These are phyloP conservation scores for Hypoxylon sp. DNA, from an alignment of 2,329 filamentous ascomycete species.

Conservation along the genomic window DNA sequence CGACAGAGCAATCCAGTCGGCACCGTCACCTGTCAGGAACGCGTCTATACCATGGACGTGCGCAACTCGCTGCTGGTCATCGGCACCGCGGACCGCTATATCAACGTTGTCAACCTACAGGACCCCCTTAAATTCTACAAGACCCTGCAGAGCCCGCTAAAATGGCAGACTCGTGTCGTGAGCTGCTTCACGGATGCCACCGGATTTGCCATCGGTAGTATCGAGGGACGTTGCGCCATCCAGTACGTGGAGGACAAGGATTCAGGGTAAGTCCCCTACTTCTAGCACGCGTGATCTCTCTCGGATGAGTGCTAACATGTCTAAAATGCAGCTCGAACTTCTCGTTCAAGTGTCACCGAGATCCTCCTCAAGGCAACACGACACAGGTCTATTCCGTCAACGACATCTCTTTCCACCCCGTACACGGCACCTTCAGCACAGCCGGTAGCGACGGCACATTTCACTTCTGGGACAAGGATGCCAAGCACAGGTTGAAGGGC, in stretches of 20 bases:
- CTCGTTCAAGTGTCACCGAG: conserved; percentile 98
- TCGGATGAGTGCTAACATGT: conserved; percentile 15
- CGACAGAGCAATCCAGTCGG: conserved; percentile 74
- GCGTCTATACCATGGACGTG: conserved; percentile 92
- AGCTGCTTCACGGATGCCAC: conserved; percentile 93
- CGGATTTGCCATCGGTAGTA: conserved; percentile 94
- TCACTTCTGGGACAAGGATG: conserved; percentile 95
- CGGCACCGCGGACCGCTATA: conserved; percentile 93
- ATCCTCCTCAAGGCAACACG: conserved; percentile 78
- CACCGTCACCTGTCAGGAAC: conserved; percentile 76
- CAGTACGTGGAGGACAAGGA: conserved; percentile 99
- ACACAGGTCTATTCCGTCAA: conserved; percentile 96
- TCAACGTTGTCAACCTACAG: conserved; percentile 93
- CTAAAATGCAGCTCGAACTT: conserved; percentile 79
- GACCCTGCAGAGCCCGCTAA: conserved; percentile 92
- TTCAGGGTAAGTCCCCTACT: conserved; percentile 64
- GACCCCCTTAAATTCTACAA: conserved; percentile 95
- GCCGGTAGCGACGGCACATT: conserved; percentile 96
- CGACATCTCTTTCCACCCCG: conserved; percentile 96
- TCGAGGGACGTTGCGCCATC: conserved; percentile 96
- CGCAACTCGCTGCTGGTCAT: conserved; percentile 89
- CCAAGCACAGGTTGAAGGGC: conserved; percentile 89
- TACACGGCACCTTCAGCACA: conserved; percentile 98
- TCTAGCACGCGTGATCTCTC: not conserved
- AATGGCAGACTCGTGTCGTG: conserved; percentile 97